Conservation (phyloP, 116 monocot genomes). For the Posidonia oceanica region DNA sequence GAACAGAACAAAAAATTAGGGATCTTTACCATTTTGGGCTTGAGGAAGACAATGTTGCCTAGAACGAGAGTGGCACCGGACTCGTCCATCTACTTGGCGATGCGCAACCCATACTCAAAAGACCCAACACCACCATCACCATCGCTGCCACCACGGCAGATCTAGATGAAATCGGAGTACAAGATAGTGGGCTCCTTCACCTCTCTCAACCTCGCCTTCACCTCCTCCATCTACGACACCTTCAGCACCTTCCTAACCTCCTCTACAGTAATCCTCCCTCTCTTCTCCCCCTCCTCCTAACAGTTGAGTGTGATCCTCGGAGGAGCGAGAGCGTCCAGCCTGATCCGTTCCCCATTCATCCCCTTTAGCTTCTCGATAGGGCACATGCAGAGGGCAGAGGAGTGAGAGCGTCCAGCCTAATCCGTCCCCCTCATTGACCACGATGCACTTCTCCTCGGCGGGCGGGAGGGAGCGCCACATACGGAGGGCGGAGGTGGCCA, state of each 20-base stretch:
- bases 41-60: constrained; percentile 43
- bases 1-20: background rate
- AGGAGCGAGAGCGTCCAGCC: too few relatives aligned
- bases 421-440: too few relatives aligned
- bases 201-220: constrained; percentile 28
- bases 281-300: too few relatives aligned
- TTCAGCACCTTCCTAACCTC: constrained; percentile 28
- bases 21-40: constrained; percentile 32
- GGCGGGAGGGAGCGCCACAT: too few relatives aligned
- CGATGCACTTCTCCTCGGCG: too few relatives aligned
- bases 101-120: constrained; percentile 3
- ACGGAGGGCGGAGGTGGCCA: too few relatives aligned
- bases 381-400: too few relatives aligned
- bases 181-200: constrained; percentile 16
- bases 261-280: too few relatives aligned
- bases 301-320: too few relatives aligned
- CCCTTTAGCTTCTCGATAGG: too few relatives aligned
- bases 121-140: background rate
- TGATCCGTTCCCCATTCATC: too few relatives aligned
- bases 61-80: constrained; percentile 37
- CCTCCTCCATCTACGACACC: constrained; percentile 22
- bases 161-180: constrained; percentile 16
- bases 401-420: too few relatives aligned
- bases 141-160: constrained; percentile 30
- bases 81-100: constrained; percentile 39